Conservation (phyloP, 2,329 filamentous ascomycete genomes). For the Aureobasidium sp. region DNA sequence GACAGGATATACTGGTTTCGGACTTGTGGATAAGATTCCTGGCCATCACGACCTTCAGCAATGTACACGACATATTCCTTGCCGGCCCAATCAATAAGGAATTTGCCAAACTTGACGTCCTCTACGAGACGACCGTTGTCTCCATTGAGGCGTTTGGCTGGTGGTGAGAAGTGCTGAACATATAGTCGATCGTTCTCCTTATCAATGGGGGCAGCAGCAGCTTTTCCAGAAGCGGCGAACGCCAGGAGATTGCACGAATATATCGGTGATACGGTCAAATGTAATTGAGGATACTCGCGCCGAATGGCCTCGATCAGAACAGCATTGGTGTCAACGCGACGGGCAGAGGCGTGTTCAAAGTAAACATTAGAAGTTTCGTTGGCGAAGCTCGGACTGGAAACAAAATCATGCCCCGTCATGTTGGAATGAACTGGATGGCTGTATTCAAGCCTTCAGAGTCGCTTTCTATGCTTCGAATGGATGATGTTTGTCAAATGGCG, state of each 20-base stretch:
- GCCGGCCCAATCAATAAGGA: conserved; percentile 39
- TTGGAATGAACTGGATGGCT: neutral
- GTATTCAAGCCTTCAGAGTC: neutral
- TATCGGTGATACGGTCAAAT: conserved; percentile 35
- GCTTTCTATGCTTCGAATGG: neutral
- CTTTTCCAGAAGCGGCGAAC: conserved; percentile 38
- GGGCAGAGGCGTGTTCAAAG: conserved; percentile 38
- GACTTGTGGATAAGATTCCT: conserved; percentile 27
- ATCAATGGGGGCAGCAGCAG: conserved; percentile 35
- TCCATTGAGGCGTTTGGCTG: conserved; percentile 33
- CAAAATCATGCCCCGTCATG: neutral
- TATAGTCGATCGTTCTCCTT: conserved; percentile 34
- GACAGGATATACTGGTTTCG: conserved; percentile 40
- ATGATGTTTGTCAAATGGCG: neutral
- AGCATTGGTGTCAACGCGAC: conserved; percentile 38
- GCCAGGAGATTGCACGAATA: conserved; percentile 32
- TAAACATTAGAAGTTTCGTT: conserved; percentile 35
- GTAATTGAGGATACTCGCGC: conserved; percentile 39
- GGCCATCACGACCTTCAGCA: conserved; percentile 36
- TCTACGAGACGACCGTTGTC: conserved; percentile 32
- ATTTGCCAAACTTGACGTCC: conserved; percentile 38
- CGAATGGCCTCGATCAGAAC: conserved; percentile 40
- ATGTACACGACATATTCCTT: conserved; percentile 39
- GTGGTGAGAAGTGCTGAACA: conserved; percentile 34
- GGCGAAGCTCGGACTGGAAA: neutral